Conservation (phyloP, 345 rosid genomes). For the Dovyalis caffra region DNA sequence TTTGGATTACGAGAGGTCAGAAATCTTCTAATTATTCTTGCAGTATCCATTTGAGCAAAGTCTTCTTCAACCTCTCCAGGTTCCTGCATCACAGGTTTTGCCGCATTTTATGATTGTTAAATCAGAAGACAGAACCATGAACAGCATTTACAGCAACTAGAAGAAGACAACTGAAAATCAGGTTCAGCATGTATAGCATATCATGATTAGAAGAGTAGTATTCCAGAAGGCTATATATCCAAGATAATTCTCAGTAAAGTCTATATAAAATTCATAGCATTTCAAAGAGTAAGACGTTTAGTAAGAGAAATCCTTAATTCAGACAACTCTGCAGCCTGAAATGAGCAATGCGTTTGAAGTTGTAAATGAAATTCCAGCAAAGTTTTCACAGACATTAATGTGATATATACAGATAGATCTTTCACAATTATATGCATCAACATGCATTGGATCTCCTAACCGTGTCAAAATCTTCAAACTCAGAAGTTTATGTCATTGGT, state of each 20-base stretch:
- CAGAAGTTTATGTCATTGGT: too few relatives aligned
- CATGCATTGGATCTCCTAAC: neutral
- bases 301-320: neutral
- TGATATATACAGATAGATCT: neutral
- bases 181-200: neutral
- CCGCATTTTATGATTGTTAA: neutral
- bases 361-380: neutral
- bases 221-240: neutral
- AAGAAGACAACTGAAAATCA: neutral
- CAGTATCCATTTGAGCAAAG: slow-evolving; percentile 60
- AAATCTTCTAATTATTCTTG: slow-evolving; percentile 42
- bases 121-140: slow-evolving; percentile 1
- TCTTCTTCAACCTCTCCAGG: slow-evolving; percentile 71
- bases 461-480: neutral
- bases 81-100: slow-evolving; percentile 41
- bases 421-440: neutral
- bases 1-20: slow-evolving; percentile 40
- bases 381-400: neutral
- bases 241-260: neutral
- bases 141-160: neutral
- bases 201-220: neutral
- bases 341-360: neutral
- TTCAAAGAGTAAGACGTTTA: neutral
- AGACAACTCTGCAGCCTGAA: neutral
- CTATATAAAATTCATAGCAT: neutral